phyloP scores from a whole-genome alignment of 257 asterid genomes.

The Solanum raphanifolium region DNA sequence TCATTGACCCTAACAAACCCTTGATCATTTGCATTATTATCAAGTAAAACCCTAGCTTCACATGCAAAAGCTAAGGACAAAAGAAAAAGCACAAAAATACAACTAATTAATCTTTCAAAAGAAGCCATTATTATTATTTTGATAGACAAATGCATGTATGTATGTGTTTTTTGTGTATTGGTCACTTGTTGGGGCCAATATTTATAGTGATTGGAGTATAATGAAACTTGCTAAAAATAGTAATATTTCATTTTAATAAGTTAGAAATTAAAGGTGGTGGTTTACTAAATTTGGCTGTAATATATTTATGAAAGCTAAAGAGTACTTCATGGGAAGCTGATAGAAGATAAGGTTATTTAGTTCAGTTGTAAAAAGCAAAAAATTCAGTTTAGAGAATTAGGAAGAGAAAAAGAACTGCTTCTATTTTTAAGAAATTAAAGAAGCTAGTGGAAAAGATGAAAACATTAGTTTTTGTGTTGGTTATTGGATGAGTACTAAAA shows the following conservation, averaged over 20 bases:
- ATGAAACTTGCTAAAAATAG: background rate
- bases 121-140: background rate
- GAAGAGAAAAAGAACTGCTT: background rate
- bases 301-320: background rate
- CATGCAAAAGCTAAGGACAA: background rate
- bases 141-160: background rate
- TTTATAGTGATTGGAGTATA: background rate
- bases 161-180: background rate
- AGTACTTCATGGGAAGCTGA: background rate
- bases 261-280: background rate
- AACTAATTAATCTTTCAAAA: background rate
- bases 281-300: background rate
- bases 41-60: conserved; percentile 7
- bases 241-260: background rate
- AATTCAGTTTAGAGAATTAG: background rate
- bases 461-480: background rate
- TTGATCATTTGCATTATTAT: background rate
- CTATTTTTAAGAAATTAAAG: background rate
- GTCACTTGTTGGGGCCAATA: background rate
- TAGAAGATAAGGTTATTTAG: background rate
- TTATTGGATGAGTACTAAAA: background rate
- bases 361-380: background rate
- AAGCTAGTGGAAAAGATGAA: background rate
- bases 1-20: conserved; percentile 24
- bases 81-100: background rate